Evolutionary conservation across 257 asterid genomes (phyloP), one percentile per base, ranked within the genome.

Genomic region (Ajuga chamaepitys): DNA sequence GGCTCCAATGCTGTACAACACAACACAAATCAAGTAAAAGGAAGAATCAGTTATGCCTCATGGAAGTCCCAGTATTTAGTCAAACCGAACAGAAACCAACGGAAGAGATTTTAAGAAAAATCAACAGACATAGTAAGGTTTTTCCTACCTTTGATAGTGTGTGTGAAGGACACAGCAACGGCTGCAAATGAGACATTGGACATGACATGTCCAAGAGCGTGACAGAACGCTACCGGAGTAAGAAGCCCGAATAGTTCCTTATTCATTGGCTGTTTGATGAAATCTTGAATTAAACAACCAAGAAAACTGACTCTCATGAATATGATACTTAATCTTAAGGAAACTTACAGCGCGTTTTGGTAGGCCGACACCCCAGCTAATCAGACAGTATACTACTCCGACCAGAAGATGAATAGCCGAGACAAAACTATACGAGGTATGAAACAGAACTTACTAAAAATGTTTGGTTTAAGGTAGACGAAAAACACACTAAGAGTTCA

Each of bases 131-230:
- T 20, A 26, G 4, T 22, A 58, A 16, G 44, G 7, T 47, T 10
- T 9, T 53, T 55, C n/a, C 38, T 68, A 81, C 89, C 89, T 81
- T 84, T 84, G 61, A 84, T 41, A 66, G 86, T 84, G 48, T 84
- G 90, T 5, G 90, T 84, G 80, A 84, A 84, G 9, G 90, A 84
- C 11, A 84, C 90, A 59, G 90, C 90, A 28, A 84, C 90, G 13
- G 87, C 87, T 40, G 90, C 90, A 62, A 81, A 81, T 0, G 89
- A 84, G 25, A 84, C 87, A 16, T 84, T 84, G 4, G 89, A 84
- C 89, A 81, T 84, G 16, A 81, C 89, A 64, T 84, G 89, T 32
- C 89, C 89, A 24, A 84, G 85, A 22, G 89, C 86, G 59, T 84
- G 90, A 66, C 87, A 81, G 72, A 77, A 61, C 20, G 87, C 90